These are phyloP conservation scores for Petunia secreta DNA, from an alignment of 257 asterid species.

Conservation along the genomic window DNA sequence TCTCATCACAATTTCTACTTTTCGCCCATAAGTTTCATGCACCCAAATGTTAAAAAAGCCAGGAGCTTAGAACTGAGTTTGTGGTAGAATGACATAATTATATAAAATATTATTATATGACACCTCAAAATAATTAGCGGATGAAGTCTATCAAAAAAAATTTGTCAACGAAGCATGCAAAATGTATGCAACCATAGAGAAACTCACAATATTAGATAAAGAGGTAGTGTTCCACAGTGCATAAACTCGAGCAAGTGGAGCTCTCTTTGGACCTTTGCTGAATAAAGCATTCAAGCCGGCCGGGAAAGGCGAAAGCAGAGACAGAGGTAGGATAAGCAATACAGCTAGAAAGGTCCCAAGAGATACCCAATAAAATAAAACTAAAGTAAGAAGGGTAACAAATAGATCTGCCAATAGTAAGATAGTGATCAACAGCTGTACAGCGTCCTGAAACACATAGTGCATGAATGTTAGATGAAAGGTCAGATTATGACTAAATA, in stretches of 20 bases:
- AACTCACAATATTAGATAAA: conserved; percentile 77
- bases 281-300: conserved; percentile 96
- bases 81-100: not conserved
- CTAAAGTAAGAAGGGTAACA: conserved; percentile 78
- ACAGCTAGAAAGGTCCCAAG: conserved; percentile 90
- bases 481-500: conserved; percentile 5
- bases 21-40: not conserved
- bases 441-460: conserved; percentile 76
- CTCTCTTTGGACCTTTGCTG: conserved; percentile 86
- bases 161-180: conserved; percentile 11
- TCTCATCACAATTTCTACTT: no score
- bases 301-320: conserved; percentile 91
- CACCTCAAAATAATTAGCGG: not conserved
- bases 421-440: conserved; percentile 79
- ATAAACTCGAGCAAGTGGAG: conserved; percentile 87
- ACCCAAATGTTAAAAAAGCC: not conserved
- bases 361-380: conserved; percentile 87
- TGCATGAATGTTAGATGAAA: conserved; percentile 3
- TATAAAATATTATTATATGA: not conserved
- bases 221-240: conserved; percentile 94
- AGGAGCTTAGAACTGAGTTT: not conserved
- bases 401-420: conserved; percentile 88
- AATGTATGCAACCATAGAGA: conserved; percentile 8
- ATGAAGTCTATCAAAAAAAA: not conserved
- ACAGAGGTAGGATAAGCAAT: conserved; percentile 89